Base-by-base conservation (phyloP, 148 eudicot species). In the Linanthus parryae region DNA sequence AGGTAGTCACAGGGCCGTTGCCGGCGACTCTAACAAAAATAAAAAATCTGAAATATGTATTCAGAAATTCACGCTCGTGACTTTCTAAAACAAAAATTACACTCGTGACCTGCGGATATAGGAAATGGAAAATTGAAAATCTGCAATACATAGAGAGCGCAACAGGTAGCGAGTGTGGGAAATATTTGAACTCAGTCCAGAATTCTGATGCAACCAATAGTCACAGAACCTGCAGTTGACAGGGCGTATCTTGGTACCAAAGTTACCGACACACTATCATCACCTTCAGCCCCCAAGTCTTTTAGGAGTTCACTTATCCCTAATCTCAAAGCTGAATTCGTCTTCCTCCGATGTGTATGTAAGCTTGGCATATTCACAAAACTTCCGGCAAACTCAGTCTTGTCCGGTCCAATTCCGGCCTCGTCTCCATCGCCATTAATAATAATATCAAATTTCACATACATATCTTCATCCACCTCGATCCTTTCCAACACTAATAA, bases 351-450 rank as follows among this genome's bases (percentile, higher is more conserved):
- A 31, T 69, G 56, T 65, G 64, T 75, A 7, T 71, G 73, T 41
- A 67, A 57, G 52, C 80, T 92, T 2, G 95, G 83, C 57, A 90
- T 81, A 15, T 81, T 89, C 68, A 82, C 83, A 35, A 77, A 90
- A 22, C 97, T 90, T 3, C 97, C 97, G 0, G 97, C 95, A 31
- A 73, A 90, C 74, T 86, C 95, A 0, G 67, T 69, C 58, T 68
- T 74, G 7, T 76, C 73, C 19, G 77, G 68, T 12, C 45, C 65
- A 26, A 61, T 71, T 22, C 49, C 39, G 3, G 59, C 50, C 25
- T 78, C 95, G 18, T 84, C 87, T 12, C 80, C 79, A 36, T 83
- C 95, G 22, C 77, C 97, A 25, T 90, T 90, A 4, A 90, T 57
- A 14, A 71, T 76, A 42, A 83, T 88, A 16, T 90, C 86, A 17